phyloP scores from a whole-genome alignment of 2,329 filamentous ascomycete species.

The Arthrobotrys pseudoclavata region DNA sequence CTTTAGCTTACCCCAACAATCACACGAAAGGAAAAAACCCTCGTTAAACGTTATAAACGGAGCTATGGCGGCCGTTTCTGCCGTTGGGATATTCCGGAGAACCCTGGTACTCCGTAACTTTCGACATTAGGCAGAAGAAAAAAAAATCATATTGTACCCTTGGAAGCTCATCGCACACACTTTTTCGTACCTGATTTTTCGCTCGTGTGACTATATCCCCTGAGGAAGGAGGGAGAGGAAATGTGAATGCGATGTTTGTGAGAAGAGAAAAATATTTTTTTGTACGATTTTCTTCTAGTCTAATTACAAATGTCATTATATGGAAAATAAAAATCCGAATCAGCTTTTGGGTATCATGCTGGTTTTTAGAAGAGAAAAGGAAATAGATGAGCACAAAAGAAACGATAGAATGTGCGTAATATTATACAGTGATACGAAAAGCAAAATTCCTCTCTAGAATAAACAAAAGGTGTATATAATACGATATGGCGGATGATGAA shows the following conservation, averaged over 20 bases:
- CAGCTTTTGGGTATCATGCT: slow-evolving; percentile 61
- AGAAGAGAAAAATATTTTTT: slow-evolving; percentile 51
- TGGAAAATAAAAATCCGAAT: slow-evolving; percentile 45
- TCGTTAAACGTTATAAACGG: slow-evolving; percentile 47
- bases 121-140: slow-evolving; percentile 47
- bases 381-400: slow-evolving; percentile 12
- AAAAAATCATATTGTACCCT: slow-evolving; percentile 19
- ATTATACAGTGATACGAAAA: slow-evolving; percentile 40
- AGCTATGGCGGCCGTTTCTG: slow-evolving; percentile 44
- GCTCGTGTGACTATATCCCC: slow-evolving; percentile 33
- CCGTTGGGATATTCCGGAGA: slow-evolving; percentile 53
- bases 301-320: slow-evolving; percentile 55
- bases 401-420: slow-evolving; percentile 1
- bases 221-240: not conserved
- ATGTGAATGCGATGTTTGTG: not conserved
- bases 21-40: slow-evolving; percentile 21
- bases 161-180: slow-evolving; percentile 39
- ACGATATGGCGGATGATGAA: slow-evolving; percentile 29
- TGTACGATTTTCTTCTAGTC: slow-evolving; percentile 56
- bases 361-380: slow-evolving; percentile 17
- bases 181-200: slow-evolving; percentile 15
- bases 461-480: slow-evolving; percentile 41
- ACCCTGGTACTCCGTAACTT: slow-evolving; percentile 33
- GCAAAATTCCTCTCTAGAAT: slow-evolving; percentile 29
- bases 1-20: slow-evolving; percentile 25